These are phyloP conservation scores for Coffea eugenioides DNA, from an alignment of 257 asterid genomes.

Conservation along the genomic window DNA sequence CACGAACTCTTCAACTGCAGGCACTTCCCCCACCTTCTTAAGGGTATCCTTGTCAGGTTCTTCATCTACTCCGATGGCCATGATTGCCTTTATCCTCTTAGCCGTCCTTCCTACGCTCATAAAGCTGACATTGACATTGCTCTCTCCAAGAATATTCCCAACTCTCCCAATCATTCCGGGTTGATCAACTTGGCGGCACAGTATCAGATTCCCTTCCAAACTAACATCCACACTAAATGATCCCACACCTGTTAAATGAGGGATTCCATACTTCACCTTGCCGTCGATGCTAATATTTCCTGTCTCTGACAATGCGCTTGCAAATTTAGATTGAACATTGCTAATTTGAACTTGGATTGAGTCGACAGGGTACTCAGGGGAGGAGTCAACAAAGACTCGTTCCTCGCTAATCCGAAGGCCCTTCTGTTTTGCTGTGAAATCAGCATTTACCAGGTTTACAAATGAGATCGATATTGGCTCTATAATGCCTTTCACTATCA, in stretches of 20 bases:
- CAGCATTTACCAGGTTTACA: constrained; percentile 97
- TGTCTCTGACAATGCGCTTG: constrained; percentile 64
- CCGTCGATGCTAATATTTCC: constrained; percentile 77
- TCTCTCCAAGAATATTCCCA: constrained; percentile 78
- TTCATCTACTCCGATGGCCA: constrained; percentile 98
- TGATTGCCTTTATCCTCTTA: constrained; percentile 76
- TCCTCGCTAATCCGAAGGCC: constrained; percentile 92
- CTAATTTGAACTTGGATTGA: constrained; percentile 74
- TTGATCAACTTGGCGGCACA: constrained; percentile 89
- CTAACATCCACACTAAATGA: constrained; percentile 78
- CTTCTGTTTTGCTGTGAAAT: constrained; percentile 90
- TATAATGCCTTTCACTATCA: constrained; percentile 90
- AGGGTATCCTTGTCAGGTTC: constrained; percentile 79
- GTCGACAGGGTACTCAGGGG: constrained; percentile 68
- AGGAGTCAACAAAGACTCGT: constrained; percentile 52
- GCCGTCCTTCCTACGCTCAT: constrained; percentile 95
- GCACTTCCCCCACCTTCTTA: constrained; percentile 73
- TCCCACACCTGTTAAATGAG: constrained; percentile 83
- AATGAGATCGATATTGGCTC: constrained; percentile 85
- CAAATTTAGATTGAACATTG: constrained; percentile 71
- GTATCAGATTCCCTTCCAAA: constrained; percentile 77
- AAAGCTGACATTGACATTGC: constrained; percentile 87
- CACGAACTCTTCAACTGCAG: constrained; percentile 87
- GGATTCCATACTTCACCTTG: constrained; percentile 71
- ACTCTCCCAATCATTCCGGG: constrained; percentile 98